These are phyloP conservation scores for Earliella scabrosa DNA, from an alignment of 1,284 basidiomycete species.

Conservation along the genomic window DNA sequence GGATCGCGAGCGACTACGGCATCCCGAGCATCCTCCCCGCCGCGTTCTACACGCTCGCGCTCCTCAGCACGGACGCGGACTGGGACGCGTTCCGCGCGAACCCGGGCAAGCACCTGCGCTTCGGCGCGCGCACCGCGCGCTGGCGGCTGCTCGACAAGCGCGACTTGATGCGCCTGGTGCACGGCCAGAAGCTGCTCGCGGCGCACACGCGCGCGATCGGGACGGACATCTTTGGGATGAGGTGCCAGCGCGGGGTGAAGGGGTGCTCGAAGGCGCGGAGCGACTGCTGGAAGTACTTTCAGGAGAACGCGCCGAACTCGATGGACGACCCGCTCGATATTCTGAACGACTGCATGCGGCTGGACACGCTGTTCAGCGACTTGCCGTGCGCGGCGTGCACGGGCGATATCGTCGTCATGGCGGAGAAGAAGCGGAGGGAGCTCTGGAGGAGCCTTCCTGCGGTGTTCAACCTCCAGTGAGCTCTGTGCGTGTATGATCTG, in stretches of 20 bases:
- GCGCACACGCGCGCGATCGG: slow-evolving; percentile 36
- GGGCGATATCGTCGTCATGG: slow-evolving; percentile 30
- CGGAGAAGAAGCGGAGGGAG: slow-evolving; percentile 37
- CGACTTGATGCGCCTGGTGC: slow-evolving; percentile 37
- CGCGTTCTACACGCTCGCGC: slow-evolving; percentile 39
- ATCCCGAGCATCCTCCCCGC: slow-evolving; percentile 39
- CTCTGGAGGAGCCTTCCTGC: slow-evolving; percentile 37
- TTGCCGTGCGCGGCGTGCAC: slow-evolving; percentile 35
- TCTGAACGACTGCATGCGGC: slow-evolving; percentile 35
- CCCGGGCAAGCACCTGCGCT: slow-evolving; percentile 35
- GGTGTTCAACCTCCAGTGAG: slow-evolving; percentile 35
- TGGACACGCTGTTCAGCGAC: slow-evolving; percentile 34
- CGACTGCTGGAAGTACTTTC: slow-evolving; percentile 38
- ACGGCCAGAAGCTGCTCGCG: slow-evolving; percentile 37
- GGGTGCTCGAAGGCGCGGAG: slow-evolving; percentile 20
- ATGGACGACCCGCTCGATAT: slow-evolving; percentile 39
- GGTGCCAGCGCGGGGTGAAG: slow-evolving; percentile 33
- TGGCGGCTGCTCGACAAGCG: slow-evolving; percentile 36
- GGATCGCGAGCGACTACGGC: slow-evolving; percentile 36
- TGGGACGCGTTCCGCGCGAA: slow-evolving; percentile 36
- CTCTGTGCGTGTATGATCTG: not conserved
- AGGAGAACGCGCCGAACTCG: slow-evolving; percentile 35
- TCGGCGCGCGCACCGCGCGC: slow-evolving; percentile 37
- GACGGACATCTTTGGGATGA: slow-evolving; percentile 34
- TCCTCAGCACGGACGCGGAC: slow-evolving; percentile 37